Evolutionary conservation across 2,329 filamentous ascomycete genomes (phyloP), one percentile per base, ranked within the genome.

Genomic region (Volutella citrinella): DNA sequence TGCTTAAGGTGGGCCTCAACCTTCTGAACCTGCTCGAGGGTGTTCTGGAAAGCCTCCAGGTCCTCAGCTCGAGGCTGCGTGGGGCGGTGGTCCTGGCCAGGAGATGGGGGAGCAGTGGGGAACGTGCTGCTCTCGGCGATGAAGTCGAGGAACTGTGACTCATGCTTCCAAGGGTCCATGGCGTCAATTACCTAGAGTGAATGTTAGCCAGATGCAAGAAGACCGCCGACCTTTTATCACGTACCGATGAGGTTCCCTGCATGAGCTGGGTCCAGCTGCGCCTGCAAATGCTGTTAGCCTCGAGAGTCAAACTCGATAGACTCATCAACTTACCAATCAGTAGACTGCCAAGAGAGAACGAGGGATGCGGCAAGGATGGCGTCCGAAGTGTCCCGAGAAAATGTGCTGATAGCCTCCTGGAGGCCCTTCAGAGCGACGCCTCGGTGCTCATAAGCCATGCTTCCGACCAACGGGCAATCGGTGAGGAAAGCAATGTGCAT

Each of bases 331-430:
- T 75, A 94, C 91, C 90, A 97, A 68, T 97, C 91, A 40, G 84
- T 93, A 36, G 88, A 87, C 68, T 97, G 91, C 90, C 93, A 97
- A 22, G 90, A 94, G 30, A 98, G 75, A 29, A 97, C 77, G 27
- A 96, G 80, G 17, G 91, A 96, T 19, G 90, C 87, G 17, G 90
- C 91, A 34, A 98, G 75, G 43, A 96, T 83, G 26, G 90, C 89
- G 64, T 98, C 91, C 3, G 88, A 91, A 42, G 89, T 95, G 32
- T 84, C 80, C 51, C 80, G 81, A 4, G 86, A 94, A 63, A 97
- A 96, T 14, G 76, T 75, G 27, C 82, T 80, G 49, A 97, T 90
- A 18, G 89, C 88, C 55, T 90, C 84, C 55, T 95, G 88, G 29
- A 97, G 69, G 4, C 91, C 91, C 52, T 86, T 89, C 40, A 96